phyloP scores from a whole-genome alignment of 768 basidiomycete genomes.

The Phanerodontia chrysosporium region DNA sequence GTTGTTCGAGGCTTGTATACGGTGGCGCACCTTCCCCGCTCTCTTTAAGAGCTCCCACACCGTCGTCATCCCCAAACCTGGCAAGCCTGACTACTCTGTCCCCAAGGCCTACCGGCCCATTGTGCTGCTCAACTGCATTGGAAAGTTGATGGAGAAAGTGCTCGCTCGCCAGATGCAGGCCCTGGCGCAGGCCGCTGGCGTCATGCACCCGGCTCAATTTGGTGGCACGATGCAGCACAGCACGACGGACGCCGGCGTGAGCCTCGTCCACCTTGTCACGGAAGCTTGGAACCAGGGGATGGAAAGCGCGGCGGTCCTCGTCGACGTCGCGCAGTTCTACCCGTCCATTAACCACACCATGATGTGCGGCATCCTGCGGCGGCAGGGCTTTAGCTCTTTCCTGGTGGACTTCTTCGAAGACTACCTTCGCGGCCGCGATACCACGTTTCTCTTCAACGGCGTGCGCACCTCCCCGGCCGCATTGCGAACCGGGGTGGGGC shows the following conservation, averaged over 20 bases:
- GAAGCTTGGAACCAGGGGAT: neutral
- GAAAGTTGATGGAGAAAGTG: slow-evolving; percentile 21
- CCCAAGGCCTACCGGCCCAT: slow-evolving; percentile 25
- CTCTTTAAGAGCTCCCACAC: slow-evolving; percentile 13
- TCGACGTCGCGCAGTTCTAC: slow-evolving; percentile 19
- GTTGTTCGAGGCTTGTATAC: slow-evolving; percentile 13
- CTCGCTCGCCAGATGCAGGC: slow-evolving; percentile 15
- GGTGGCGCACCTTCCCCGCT: slow-evolving; percentile 2
- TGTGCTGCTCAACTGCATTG: slow-evolving; percentile 19
- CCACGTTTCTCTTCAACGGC: slow-evolving; percentile 8
- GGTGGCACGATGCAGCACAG: slow-evolving; percentile 15
- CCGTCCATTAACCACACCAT: slow-evolving; percentile 11
- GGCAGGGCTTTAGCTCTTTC: slow-evolving; percentile 9
- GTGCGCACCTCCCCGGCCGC: neutral
- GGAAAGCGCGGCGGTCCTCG: slow-evolving; percentile 4
- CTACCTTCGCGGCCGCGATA: slow-evolving; percentile 6
- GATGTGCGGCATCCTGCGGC: neutral
- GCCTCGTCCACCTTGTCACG: slow-evolving; percentile 12
- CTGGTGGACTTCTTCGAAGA: slow-evolving; percentile 6
- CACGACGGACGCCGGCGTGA: slow-evolving; percentile 14
- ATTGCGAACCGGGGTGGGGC: slow-evolving; percentile 5
- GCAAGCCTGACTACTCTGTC: slow-evolving; percentile 17
- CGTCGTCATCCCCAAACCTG: slow-evolving; percentile 20
- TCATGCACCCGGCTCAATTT: slow-evolving; percentile 15
- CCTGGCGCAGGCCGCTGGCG: slow-evolving; percentile 7